Conservation (phyloP, 805 yeast genomes). For the Suhomyces prunicola region DNA sequence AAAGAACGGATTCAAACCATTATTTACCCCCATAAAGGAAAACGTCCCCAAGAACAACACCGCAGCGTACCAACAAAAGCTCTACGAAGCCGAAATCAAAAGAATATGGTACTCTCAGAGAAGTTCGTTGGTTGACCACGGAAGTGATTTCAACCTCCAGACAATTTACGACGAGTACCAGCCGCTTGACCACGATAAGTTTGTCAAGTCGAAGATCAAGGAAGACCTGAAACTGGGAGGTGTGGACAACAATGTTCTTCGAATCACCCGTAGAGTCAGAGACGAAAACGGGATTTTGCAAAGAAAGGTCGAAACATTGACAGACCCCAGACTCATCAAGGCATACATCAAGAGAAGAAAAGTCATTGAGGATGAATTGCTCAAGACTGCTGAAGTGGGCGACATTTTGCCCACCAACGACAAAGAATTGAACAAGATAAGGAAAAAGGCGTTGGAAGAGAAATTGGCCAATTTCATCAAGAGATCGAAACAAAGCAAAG, state of each 20-base stretch:
- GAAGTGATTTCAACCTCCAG: slow-evolving; percentile 35
- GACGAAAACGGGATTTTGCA: slow-evolving; percentile 86
- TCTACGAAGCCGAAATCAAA: slow-evolving; percentile 85
- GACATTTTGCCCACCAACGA: slow-evolving; percentile 77
- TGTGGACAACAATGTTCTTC: slow-evolving; percentile 21
- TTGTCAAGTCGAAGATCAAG: slow-evolving; percentile 31
- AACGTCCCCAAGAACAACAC: slow-evolving; percentile 38
- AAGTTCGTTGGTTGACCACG: slow-evolving; percentile 45
- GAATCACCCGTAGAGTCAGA: slow-evolving; percentile 72
- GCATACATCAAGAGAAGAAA: slow-evolving; percentile 77
- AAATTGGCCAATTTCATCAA: slow-evolving; percentile 80
- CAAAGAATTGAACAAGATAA: slow-evolving; percentile 74
- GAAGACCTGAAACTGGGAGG: slow-evolving; percentile 31
- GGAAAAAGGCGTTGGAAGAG: slow-evolving; percentile 73
- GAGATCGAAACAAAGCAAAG: slow-evolving; percentile 42
- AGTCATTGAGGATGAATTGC: slow-evolving; percentile 52
- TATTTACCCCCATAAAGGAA: slow-evolving; percentile 34
- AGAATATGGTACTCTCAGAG: slow-evolving; percentile 89
- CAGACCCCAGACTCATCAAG: slow-evolving; percentile 82
- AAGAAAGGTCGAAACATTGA: slow-evolving; percentile 70
- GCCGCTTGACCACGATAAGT: slow-evolving; percentile 32
- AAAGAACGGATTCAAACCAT: slow-evolving; percentile 80
- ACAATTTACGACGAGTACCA: slow-evolving; percentile 36
- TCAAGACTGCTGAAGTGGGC: slow-evolving; percentile 63
- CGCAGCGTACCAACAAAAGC: slow-evolving; percentile 68